Conservation (phyloP, 371 early-diverging fungal genomes). For the Mucor circinelloides region DNA sequence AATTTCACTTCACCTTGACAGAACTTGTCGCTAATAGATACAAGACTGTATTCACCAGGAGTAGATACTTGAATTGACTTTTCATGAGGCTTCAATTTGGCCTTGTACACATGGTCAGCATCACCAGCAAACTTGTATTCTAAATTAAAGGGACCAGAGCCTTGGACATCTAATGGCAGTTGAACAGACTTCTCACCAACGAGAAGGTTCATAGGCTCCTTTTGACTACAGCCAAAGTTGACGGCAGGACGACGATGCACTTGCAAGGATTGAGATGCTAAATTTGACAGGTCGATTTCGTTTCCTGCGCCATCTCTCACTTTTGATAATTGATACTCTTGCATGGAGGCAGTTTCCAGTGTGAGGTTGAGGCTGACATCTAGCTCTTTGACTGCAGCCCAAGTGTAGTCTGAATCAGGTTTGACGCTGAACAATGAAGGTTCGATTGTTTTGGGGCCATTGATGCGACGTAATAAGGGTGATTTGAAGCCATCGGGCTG, state of each 20-base stretch:
- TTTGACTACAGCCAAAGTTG: constrained; percentile 39
- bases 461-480: constrained; percentile 27
- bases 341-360: constrained; percentile 27
- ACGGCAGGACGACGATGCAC: constrained; percentile 42
- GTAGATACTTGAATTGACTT: constrained; percentile 18
- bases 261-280: constrained; percentile 15
- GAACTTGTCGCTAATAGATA: constrained; percentile 34
- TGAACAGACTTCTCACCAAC: constrained; percentile 31
- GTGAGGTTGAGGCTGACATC: constrained; percentile 35
- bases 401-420: constrained; percentile 22
- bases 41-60: constrained; percentile 47
- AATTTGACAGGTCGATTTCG: constrained; percentile 21
- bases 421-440: constrained; percentile 26
- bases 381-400: constrained; percentile 41
- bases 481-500: constrained; percentile 44
- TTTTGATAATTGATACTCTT: constrained; percentile 29
- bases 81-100: not conserved
- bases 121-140: constrained; percentile 24
- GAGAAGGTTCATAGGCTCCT: constrained; percentile 39
- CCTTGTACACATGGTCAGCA: not conserved
- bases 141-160: constrained; percentile 38
- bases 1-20: constrained; percentile 45
- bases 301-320: constrained; percentile 53
- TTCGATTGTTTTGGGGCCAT: constrained; percentile 25
- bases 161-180: constrained; percentile 37